A percentile compares a stretch with the other conserved stretches of the same genome.
phyloP scores from a whole-genome alignment of 257 asterid species.

The Echites panduratus region DNA sequence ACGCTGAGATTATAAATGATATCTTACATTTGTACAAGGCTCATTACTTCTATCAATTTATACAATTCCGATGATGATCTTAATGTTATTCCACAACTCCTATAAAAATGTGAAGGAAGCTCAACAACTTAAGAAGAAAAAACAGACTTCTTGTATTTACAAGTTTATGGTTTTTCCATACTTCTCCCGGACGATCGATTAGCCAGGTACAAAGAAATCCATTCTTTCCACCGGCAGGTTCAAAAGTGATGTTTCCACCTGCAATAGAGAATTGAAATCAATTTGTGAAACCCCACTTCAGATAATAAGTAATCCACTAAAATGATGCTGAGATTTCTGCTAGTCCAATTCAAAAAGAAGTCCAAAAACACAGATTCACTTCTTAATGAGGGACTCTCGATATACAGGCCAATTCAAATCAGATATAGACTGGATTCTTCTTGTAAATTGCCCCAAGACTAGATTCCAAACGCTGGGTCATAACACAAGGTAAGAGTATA shows the following conservation, averaged over 20 bases:
- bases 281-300: background rate
- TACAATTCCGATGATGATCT: no score
- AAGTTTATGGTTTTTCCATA: background rate
- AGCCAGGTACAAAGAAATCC: slow-evolving; percentile 90
- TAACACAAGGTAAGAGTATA: no score
- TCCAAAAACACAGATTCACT: background rate
- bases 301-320: background rate
- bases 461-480: no score
- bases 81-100: no score
- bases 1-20: no score
- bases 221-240: slow-evolving; percentile 83
- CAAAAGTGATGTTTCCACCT: slow-evolving; percentile 81
- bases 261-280: background rate
- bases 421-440: no score
- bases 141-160: background rate
- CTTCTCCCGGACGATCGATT: slow-evolving; percentile 17
- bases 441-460: no score
- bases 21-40: no score
- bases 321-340: background rate
- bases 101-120: no score
- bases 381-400: background rate
- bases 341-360: background rate
- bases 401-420: background rate
- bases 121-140: no score
- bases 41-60: no score